These are phyloP conservation scores for Trametes gibbosa DNA, from an alignment of 768 basidiomycete species.

Conservation along the genomic window DNA sequence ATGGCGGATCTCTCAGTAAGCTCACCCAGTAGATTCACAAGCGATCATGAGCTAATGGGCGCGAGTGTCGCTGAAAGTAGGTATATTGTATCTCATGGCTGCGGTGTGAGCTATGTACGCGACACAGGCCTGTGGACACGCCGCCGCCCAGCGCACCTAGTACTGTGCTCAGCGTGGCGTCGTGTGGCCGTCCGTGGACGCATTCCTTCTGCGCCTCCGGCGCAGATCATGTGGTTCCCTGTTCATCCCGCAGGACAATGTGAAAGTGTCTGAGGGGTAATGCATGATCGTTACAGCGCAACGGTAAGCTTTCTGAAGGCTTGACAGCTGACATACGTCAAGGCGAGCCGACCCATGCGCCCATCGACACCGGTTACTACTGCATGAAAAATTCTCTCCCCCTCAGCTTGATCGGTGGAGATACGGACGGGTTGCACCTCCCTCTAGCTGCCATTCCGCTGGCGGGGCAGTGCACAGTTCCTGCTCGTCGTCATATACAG, in stretches of 20 bases:
- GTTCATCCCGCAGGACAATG: background rate
- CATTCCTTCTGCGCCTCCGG: background rate
- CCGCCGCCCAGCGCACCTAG: background rate
- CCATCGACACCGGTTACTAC: background rate
- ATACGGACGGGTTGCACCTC: background rate
- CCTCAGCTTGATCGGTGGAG: background rate
- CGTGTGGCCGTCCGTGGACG: background rate
- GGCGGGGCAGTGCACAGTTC: background rate
- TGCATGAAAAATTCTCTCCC: background rate
- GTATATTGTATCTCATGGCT: background rate
- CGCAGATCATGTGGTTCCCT: background rate
- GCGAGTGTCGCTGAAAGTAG: background rate
- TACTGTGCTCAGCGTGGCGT: background rate
- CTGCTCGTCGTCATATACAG: background rate
- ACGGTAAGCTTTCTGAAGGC: background rate
- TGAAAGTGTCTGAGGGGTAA: background rate
- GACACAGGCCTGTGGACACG: background rate
- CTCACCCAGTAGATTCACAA: background rate
- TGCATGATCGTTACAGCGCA: conserved; percentile 1
- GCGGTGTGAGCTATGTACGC: background rate
- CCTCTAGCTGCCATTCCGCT: background rate
- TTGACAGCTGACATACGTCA: background rate
- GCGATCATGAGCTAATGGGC: background rate
- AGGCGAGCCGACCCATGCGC: background rate
- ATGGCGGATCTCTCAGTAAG: background rate